These are phyloP conservation scores for Aspergillus sp. DNA, from an alignment of 2,329 filamentous ascomycete species.

Conservation along the genomic window DNA sequence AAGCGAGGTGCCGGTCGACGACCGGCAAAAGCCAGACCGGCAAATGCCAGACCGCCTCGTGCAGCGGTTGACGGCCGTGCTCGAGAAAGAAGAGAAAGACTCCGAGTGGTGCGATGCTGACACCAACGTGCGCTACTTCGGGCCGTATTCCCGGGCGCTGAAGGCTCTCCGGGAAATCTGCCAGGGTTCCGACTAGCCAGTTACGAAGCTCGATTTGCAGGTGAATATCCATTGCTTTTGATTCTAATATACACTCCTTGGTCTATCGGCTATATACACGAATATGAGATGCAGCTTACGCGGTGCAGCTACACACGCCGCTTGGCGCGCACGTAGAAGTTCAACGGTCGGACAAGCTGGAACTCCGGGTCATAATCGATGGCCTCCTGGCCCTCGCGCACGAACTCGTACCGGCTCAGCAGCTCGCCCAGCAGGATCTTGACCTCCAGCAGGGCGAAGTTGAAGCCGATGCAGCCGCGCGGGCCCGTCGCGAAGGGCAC, in stretches of 20 bases:
- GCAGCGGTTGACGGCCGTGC: constrained; percentile 9
- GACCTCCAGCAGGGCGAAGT: constrained; percentile 59
- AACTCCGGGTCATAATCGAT: constrained; percentile 21
- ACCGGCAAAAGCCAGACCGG: background rate
- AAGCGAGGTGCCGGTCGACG: background rate
- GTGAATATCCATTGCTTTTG: background rate
- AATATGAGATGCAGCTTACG: background rate
- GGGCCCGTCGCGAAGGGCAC: constrained; percentile 57
- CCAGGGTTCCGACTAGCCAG: background rate
- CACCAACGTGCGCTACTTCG: constrained; percentile 19
- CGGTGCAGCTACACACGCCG: constrained; percentile 26
- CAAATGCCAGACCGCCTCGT: constrained; percentile 1
- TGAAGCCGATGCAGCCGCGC: constrained; percentile 60
- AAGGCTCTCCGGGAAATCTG: constrained; percentile 13
- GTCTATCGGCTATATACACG: background rate
- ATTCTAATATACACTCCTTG: background rate
- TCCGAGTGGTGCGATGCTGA: constrained; percentile 19
- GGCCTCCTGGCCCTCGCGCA: constrained; percentile 44
- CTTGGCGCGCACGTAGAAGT: constrained; percentile 18
- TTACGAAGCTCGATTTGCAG: background rate
- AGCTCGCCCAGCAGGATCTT: constrained; percentile 56
- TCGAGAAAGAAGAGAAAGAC: constrained; percentile 16
- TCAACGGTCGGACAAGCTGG: constrained; percentile 17
- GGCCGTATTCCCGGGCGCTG: constrained; percentile 18
- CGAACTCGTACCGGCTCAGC: constrained; percentile 56